These are phyloP conservation scores for Melanomma pulvis-pyrius DNA, from an alignment of 495 filamentous ascomycete genomes.

Conservation along the genomic window DNA sequence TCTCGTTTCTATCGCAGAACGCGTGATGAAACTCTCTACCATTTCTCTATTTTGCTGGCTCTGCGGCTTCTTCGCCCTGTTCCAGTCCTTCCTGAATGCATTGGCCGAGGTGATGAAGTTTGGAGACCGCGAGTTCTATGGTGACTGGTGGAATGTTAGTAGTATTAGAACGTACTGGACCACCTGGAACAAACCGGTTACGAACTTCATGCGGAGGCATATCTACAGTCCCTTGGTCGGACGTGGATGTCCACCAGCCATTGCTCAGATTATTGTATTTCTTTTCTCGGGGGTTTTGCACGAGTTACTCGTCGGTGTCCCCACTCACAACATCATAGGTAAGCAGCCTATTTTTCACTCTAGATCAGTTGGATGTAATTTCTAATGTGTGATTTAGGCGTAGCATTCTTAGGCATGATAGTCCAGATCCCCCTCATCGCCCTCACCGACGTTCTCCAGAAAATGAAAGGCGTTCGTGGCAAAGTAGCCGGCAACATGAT, in stretches of 20 bases:
- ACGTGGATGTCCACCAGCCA: constrained; percentile 69
- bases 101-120: constrained; percentile 88
- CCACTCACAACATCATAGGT: constrained; percentile 91
- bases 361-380: neutral
- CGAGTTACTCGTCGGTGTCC: constrained; percentile 89
- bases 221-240: constrained; percentile 84
- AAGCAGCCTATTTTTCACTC: constrained; percentile 44
- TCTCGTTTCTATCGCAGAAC: constrained; percentile 78
- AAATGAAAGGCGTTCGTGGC: constrained; percentile 70
- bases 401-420: constrained; percentile 93
- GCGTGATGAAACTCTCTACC: constrained; percentile 90
- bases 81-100: constrained; percentile 87
- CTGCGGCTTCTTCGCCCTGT: constrained; percentile 93
- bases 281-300: constrained; percentile 83
- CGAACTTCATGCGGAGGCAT: constrained; percentile 92
- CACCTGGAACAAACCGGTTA: constrained; percentile 96
- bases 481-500: constrained; percentile 84
- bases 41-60: constrained; percentile 95
- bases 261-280: constrained; percentile 79
- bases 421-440: constrained; percentile 85
- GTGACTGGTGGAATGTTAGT: constrained; percentile 95
- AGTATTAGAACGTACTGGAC: constrained; percentile 89
- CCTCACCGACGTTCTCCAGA: constrained; percentile 77
- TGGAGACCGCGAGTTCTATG: constrained; percentile 91
- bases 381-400: constrained; percentile 53